Evolutionary conservation across 805 yeast species (phyloP), one percentile per base, ranked within the genome.

Genomic region (Spathaspora gorwiae): DNA sequence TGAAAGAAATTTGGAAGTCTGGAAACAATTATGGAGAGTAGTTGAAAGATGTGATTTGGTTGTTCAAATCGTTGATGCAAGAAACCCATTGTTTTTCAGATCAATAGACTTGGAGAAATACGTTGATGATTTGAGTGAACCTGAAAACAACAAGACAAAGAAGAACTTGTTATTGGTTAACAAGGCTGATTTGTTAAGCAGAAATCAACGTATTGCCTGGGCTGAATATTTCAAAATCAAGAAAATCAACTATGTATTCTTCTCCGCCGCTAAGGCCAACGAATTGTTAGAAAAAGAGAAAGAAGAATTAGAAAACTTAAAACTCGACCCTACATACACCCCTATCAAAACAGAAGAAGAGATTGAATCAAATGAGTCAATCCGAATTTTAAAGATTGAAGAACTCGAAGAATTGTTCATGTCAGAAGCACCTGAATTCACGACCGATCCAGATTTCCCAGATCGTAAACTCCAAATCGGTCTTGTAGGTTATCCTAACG

Each of bases 21-120:
- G 99, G 99, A 83, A 94, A 61, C 99, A 94, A 68, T 72, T 94
- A 53, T 94, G 99, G 99, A 80, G 99, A 68, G 99, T 94, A 37
- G 87, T 90, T 24, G 99, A 94, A 65, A 80, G 98, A 60, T 87
- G 94, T 24, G 97, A 92, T 64, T 74, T 94, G 56, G 81, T 94
- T 35, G 97, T 94, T 6, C 99, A 94, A 64, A 94, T 94, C 70
- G 98, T 94, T 27, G 99, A 94, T 70, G 98, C 97, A 10, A 79
- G 99, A 67, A 90, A 88, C 61, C 99, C 99, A 5, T 68, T 90
- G 47, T 73, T 89, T 48, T 94, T 89, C 71, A 78, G 98, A 61
- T 90, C 97, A 1, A 79, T 79, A 26, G 98, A 94, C 68, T 75
- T 88, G 59, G 98, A 87, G 53, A 74, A 66, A 24, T 94, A 94